Evolutionary conservation across 257 asterid species (phyloP).

Genomic region (Fraxinus anomala): DNA sequence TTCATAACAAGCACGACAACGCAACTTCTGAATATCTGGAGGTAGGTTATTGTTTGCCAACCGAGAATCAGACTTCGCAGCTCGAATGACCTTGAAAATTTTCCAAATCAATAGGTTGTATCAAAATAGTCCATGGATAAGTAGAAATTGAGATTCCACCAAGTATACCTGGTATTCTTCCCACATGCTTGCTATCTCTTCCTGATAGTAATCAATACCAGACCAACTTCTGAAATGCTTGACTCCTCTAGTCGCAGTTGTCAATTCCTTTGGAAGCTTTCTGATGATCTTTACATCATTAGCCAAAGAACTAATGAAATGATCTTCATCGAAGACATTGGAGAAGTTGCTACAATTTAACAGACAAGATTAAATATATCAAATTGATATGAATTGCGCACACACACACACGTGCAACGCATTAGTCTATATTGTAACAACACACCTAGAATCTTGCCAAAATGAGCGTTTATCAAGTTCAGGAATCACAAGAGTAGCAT

Average conservation of each 20-base stretch:
- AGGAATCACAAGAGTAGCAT: constrained; percentile 97
- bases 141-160: constrained; percentile 21
- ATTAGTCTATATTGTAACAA: background rate
- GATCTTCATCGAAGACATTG: constrained; percentile 83
- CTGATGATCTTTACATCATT: constrained; percentile 71
- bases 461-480: constrained; percentile 90
- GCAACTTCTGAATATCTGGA: constrained; percentile 83
- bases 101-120: constrained; percentile 15
- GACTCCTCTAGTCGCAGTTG: constrained; percentile 65
- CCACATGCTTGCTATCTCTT: constrained; percentile 82
- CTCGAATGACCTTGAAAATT: constrained; percentile 75
- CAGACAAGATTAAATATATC: constrained; percentile 18
- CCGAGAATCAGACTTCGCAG: constrained; percentile 94
- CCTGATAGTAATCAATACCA: constrained; percentile 75
- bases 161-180: constrained; percentile 69
- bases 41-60: constrained; percentile 92
- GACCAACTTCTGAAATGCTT: constrained; percentile 97
- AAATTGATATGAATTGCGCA: background rate
- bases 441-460: constrained; percentile 93
- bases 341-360: constrained; percentile 80
- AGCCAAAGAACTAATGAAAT: constrained; percentile 67
- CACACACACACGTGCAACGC: background rate
- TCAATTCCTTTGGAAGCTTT: constrained; percentile 66
- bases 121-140: background rate
- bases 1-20: constrained; percentile 92